These are phyloP conservation scores for Phaseolus lunatus DNA, from an alignment of 306 rosid genomes.

Conservation along the genomic window DNA sequence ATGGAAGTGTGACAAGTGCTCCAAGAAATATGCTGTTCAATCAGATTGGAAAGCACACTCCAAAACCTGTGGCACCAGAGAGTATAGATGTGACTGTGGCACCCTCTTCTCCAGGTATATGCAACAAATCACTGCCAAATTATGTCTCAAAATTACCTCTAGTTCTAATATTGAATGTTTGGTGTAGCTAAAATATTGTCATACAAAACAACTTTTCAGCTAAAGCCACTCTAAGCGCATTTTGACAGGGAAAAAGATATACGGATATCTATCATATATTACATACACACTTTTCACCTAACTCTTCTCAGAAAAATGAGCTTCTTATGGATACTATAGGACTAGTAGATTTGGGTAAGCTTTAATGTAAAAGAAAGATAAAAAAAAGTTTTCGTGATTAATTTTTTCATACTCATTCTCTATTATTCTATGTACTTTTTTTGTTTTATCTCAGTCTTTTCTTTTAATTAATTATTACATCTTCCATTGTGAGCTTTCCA, in stretches of 20 bases:
- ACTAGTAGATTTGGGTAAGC: slow-evolving; percentile 27
- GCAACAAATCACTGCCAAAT: not conserved
- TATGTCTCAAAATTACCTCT: not conserved
- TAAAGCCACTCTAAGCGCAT: not conserved
- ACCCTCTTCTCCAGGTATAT: slow-evolving; percentile 74
- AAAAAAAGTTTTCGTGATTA: not conserved
- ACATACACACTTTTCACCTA: not conserved
- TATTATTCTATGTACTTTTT: not conserved
- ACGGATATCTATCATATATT: not conserved
- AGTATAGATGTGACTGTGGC: slow-evolving; percentile 75
- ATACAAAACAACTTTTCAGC: not conserved
- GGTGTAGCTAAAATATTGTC: not conserved
- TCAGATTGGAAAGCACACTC: slow-evolving; percentile 80
- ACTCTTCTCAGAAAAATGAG: not conserved
- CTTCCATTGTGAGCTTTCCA: not conserved
- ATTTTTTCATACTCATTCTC: not conserved
- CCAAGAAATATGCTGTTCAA: slow-evolving; percentile 72
- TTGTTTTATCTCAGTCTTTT: not conserved
- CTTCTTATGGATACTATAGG: not conserved
- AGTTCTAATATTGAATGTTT: slow-evolving; percentile 8
- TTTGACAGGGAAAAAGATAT: slow-evolving; percentile 1
- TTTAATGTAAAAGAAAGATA: not conserved
- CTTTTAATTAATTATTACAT: not conserved
- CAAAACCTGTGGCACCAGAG: slow-evolving; percentile 69
- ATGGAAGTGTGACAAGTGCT: slow-evolving; percentile 77